These are phyloP conservation scores for Lablab purpureus DNA, from an alignment of 306 rosid genomes.

Conservation along the genomic window DNA sequence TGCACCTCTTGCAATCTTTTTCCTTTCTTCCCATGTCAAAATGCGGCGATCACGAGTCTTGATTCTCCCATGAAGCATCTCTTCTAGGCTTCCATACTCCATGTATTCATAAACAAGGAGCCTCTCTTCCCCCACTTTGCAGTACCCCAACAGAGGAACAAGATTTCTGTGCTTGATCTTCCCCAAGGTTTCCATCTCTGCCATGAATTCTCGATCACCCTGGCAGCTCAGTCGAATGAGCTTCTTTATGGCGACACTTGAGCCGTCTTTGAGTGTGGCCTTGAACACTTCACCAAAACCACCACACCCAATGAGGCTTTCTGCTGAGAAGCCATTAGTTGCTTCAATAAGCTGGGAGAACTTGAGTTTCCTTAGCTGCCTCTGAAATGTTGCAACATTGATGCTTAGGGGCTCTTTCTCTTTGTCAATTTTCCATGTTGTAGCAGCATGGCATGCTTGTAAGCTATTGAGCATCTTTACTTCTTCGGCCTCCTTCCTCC, in stretches of 20 bases:
- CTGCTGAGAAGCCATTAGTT: conserved; percentile 97
- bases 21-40: conserved; percentile 91
- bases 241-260: conserved; percentile 96
- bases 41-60: conserved; percentile 63
- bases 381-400: conserved; percentile 95
- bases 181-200: conserved; percentile 98
- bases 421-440: conserved; percentile 97
- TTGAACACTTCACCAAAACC: conserved; percentile 99
- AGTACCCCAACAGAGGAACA: conserved; percentile 89
- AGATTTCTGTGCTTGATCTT: conserved; percentile 92
- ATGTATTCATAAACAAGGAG: conserved; percentile 94
- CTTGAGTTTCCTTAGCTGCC: conserved; percentile 94
- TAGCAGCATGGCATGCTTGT: conserved; percentile 91
- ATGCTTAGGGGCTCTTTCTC: conserved; percentile 96
- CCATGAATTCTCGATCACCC: conserved; percentile 97
- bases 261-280: conserved; percentile 90
- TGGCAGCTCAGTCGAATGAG: conserved; percentile 90
- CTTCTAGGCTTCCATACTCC: conserved; percentile 97
- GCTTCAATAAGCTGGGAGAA: conserved; percentile 97
- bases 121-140: conserved; percentile 96
- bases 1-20: conserved; percentile 94
- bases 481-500: conserved; percentile 87
- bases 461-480: conserved; percentile 89
- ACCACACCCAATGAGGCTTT: conserved; percentile 89
- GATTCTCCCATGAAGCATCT: conserved; percentile 89